Base-by-base conservation (phyloP, 345 rosid genomes). In the Arabidopsis arenosa region DNA sequence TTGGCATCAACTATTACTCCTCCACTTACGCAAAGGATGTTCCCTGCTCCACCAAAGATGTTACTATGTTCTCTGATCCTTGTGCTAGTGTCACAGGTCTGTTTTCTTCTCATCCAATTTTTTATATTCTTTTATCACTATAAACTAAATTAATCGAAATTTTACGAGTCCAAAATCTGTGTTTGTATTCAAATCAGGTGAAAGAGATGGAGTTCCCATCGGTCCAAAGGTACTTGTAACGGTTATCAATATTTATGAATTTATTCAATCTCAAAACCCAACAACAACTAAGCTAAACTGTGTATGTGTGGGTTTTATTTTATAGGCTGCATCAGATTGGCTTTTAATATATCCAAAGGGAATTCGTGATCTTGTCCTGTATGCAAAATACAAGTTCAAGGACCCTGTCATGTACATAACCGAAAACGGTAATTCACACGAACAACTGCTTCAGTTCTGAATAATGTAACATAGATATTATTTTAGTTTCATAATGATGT, bases 1-100 rank as follows among this genome's bases (percentile, higher is more conserved):
- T 88, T 30, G 90, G 88, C 30, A 62, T 88, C 73, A 88, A 88
- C 66, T 88, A 88, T 68, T 86, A 88, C 60, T 81, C 87, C 4
- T 66, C 86, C 14, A 2, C 36, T 59, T 88, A 86, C 48, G 87
- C 81, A 13, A 72, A 81, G 8, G 66, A 79, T 35, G 18, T 40
- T 2, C 74, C 81, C 10, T 70, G 80, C 17, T 53, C 75, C 44
- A 65, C 53, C 2, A 11, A 18, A 33, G 43, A 78, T 11, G 10
- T 65, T 53, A 84, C 81, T 57, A 78, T 77, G 65, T n/a, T 66
- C 52, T 69, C 89, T 14, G 91, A 87, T 61, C 67, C 76, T 33
- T 86, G 73, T 9, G 80, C 66, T 23, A 75, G 66, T 10, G 48
- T 73, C 33, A 76, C 85, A 30, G 58, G 90, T 84, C 53, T 56